Conservation (phyloP, 2,329 filamentous ascomycete species). For the Rhinocladiella mackenziei region DNA sequence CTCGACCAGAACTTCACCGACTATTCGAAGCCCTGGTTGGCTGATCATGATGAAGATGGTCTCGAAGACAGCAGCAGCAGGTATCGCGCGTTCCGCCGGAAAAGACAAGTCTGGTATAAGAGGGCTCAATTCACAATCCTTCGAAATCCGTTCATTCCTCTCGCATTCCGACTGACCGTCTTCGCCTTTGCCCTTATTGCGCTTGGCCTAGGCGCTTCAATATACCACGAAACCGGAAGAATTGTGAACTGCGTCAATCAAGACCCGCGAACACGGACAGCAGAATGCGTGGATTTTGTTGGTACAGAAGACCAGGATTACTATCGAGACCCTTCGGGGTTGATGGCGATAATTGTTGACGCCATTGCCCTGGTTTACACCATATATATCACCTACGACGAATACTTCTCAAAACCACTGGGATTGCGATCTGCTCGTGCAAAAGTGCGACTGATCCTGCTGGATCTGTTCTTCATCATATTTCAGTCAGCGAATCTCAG, state of each 20-base stretch:
- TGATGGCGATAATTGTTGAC: slow-evolving; percentile 87
- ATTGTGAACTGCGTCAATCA: slow-evolving; percentile 26
- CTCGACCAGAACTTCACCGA: slow-evolving; percentile 43
- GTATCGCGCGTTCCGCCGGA: slow-evolving; percentile 48
- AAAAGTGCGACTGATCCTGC: slow-evolving; percentile 83
- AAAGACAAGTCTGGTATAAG: slow-evolving; percentile 53
- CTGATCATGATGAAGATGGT: slow-evolving; percentile 45
- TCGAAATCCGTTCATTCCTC: slow-evolving; percentile 77
- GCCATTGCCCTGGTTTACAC: slow-evolving; percentile 85
- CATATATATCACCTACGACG: slow-evolving; percentile 90
- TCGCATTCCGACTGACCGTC: slow-evolving; percentile 76
- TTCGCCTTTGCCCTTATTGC: slow-evolving; percentile 78
- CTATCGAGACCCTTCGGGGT: slow-evolving; percentile 67
- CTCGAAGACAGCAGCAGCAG: slow-evolving; percentile 49
- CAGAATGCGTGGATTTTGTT: slow-evolving; percentile 13
- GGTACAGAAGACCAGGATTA: slow-evolving; percentile 23
- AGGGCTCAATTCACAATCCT: slow-evolving; percentile 66
- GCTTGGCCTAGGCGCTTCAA: slow-evolving; percentile 70
- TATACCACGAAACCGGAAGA: slow-evolving; percentile 59
- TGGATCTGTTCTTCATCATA: slow-evolving; percentile 94
- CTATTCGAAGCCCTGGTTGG: slow-evolving; percentile 52
- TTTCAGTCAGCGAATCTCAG: slow-evolving; percentile 93
- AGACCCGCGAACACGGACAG: slow-evolving; percentile 21
- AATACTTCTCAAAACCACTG: slow-evolving; percentile 90
- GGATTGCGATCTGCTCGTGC: slow-evolving; percentile 77